Evolutionary conservation across 2,329 filamentous ascomycete genomes (phyloP).

Genomic region (Fusarium cyanostomum): DNA sequence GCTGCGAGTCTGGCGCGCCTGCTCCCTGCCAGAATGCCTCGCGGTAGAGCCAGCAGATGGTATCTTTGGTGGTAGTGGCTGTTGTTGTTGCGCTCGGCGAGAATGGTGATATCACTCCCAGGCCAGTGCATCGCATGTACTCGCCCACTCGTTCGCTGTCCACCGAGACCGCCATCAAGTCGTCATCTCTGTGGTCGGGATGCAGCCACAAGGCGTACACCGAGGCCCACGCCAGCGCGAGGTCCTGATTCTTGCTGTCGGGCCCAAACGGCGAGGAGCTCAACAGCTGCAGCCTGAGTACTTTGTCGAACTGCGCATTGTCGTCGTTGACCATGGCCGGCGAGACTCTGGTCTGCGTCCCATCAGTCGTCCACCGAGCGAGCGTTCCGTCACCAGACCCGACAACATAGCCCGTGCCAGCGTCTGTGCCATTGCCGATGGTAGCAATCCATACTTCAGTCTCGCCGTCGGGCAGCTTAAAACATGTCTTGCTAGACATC

Average conservation of each 20-base stretch:
- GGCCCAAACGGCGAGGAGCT: neutral
- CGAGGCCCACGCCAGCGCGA: conserved; percentile 15
- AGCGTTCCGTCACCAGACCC: conserved; percentile 4
- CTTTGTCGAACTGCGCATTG: conserved; percentile 8
- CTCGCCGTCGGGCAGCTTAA: conserved; percentile 13
- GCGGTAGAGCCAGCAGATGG: conserved; percentile 35
- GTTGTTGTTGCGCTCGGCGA: neutral
- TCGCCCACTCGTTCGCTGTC: conserved; percentile 12
- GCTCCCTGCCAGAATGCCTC: conserved; percentile 42
- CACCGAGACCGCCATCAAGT: conserved; percentile 10
- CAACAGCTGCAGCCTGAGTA: neutral
- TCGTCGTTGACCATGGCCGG: conserved; percentile 26
- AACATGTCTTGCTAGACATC: neutral
- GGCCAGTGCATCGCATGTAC: conserved; percentile 16
- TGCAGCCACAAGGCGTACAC: conserved; percentile 25
- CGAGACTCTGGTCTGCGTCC: conserved; percentile 5
- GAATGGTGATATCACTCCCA: conserved; percentile 16
- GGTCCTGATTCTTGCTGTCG: neutral
- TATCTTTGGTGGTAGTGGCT: neutral
- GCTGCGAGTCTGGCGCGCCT: conserved; percentile 39
- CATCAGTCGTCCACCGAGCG: conserved; percentile 10
- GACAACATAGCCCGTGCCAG: neutral
- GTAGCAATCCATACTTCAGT: conserved; percentile 18
- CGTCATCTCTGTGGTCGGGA: conserved; percentile 12
- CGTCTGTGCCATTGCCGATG: neutral